Base-by-base conservation (phyloP, 169 alveolate genomes). In the Cryptosporidium viatorum region DNA sequence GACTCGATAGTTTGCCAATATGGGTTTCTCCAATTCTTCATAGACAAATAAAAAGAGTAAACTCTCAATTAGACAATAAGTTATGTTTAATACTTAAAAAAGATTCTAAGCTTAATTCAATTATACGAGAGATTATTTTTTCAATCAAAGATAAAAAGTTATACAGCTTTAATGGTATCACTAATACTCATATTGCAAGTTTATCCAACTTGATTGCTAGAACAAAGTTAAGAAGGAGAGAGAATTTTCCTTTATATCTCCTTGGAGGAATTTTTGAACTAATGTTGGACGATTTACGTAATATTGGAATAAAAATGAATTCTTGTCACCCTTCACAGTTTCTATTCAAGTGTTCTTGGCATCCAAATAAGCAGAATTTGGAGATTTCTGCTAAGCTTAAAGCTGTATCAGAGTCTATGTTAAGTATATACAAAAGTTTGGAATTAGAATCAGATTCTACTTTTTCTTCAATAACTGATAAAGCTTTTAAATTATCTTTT, bases 11-110 rank as follows among this genome's bases (percentile, higher is more conserved):
- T 31, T 80, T 80, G 33, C 89, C 89, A 9, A 62, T 65, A 29
- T 80, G 89, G 89, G 62, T 80, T n/a, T 45, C 89, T 23, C 89
- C 89, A 21, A 80, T 80, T 26, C 29, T 80, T 3, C 89, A 80
- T 18, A 80, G 65, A 43, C 89, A 62, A 18, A 41, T 80, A 8
- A 58, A 29, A 33, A 62, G 35, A 62, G 41, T 80, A 9, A 80
- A 80, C 33, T 37, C 50, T 0, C 62, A 59, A 65, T 48, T 80
- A 26, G 89, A 80, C 21, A 37, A 80, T 43, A 80, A 80, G 23
- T 48, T 80, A 18, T 80, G 89, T 65, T 45, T 43, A 18, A 80
- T 65, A 26, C 29, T 80, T 43, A 80, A 80, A 55, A 80, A 80
- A 29, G 75, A 59, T 41, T 43, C 67, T 23, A 80, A 48, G 2